Evolutionary conservation across 2,329 filamentous ascomycete genomes (phyloP).

Genomic region (Penicillium vulpinum): DNA sequence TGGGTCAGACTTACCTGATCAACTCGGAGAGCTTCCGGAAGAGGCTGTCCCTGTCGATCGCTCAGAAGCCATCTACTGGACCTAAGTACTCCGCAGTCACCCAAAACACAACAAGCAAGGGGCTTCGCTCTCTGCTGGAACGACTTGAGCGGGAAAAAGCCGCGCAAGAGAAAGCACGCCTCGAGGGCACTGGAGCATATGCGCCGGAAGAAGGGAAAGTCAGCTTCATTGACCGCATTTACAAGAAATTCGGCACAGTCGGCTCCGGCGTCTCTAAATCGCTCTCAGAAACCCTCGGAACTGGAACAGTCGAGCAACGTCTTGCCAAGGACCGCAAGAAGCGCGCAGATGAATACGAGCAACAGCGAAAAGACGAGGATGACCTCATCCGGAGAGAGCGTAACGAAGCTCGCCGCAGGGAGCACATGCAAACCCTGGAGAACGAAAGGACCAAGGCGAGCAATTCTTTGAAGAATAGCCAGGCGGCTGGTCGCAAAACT

Average conservation of each 20-base stretch:
- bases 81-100: neutral
- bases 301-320: conserved; percentile 16
- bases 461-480: conserved; percentile 13
- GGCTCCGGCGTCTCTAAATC: conserved; percentile 9
- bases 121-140: conserved; percentile 22
- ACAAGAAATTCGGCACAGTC: conserved; percentile 19
- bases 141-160: conserved; percentile 13
- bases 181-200: neutral
- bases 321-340: conserved; percentile 34
- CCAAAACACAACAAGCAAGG: conserved; percentile 10
- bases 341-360: conserved; percentile 33
- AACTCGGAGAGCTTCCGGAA: conserved; percentile 36
- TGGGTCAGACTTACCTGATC: conserved; percentile 50
- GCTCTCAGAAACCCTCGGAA: neutral
- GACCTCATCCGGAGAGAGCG: conserved; percentile 36
- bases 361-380: conserved; percentile 28
- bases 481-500: conserved; percentile 6
- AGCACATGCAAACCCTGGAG: conserved; percentile 27
- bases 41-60: conserved; percentile 27
- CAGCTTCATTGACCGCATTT: conserved; percentile 37
- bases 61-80: conserved; percentile 4
- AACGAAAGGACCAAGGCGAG: conserved; percentile 27
- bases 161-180: conserved; percentile 4
- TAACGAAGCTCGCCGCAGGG: conserved; percentile 35
- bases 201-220: conserved; percentile 4